Evolutionary conservation across 768 basidiomycete species (phyloP).

Genomic region (Psilocybe subaeruginosa): DNA sequence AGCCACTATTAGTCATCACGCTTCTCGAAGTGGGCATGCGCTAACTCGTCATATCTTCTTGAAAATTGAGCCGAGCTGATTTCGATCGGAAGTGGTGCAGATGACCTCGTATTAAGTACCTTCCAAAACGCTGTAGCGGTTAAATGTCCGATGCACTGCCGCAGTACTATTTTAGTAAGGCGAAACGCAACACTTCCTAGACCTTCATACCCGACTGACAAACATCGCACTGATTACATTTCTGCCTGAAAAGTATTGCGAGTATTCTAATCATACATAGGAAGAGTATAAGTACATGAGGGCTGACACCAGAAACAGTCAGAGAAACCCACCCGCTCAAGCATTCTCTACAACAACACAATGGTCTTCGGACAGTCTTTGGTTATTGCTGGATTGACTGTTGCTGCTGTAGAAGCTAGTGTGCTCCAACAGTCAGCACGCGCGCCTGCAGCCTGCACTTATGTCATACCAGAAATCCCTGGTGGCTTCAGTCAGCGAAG

Average conservation of each 20-base stretch:
- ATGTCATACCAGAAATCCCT: neutral
- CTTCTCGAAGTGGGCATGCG: too few species aligned
- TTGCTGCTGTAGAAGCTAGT: neutral
- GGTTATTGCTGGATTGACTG: neutral
- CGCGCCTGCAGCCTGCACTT: neutral
- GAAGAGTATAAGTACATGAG: too few species aligned
- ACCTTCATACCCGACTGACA: neutral
- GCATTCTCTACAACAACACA: neutral
- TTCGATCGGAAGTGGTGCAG: too few species aligned
- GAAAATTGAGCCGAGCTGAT: too few species aligned
- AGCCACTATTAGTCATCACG: too few species aligned
- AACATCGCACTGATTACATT: neutral
- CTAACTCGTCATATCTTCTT: too few species aligned
- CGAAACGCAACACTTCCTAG: neutral
- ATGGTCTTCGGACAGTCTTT: neutral
- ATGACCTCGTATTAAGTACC: too few species aligned
- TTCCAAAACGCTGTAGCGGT: too few species aligned
- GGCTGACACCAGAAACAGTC: too few species aligned
- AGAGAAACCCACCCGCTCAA: too few species aligned
- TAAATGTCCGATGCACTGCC: too few species aligned
- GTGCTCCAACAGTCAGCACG: neutral
- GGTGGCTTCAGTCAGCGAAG: conserved; percentile 7
- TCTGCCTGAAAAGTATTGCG: neutral
- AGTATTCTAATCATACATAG: too few species aligned
- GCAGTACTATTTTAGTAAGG: neutral